Base-by-base conservation (phyloP, 371 early-diverging fungal species). In the Batkoa obscura region DNA sequence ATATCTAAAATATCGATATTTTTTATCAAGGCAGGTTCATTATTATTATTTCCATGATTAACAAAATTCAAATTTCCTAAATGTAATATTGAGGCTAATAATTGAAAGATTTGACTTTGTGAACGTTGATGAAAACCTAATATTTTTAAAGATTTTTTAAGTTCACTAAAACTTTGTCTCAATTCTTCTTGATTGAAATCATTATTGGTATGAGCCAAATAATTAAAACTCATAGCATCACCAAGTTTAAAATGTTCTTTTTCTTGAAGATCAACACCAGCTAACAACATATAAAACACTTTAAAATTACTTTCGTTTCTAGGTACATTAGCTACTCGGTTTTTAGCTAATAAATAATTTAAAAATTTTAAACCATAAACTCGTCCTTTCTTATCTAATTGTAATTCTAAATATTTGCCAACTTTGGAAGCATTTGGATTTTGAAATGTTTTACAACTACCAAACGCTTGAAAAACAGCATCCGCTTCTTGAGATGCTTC, bases 281-380 rank as follows among this genome's bases (percentile, higher is more conserved):
- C 73, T 10, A 84, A 66, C 13, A 95, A 68, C 49, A 87, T 81
- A 64, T 94, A 86, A 62, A 96, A 88, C 45, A 93, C 80, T 66
- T 97, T 88, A 68, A 90, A 95, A 66, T 83, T 91, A 56, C 84
- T 73, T 56, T 91, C 83, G 31, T 61, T 76, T 17, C 69, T 70
- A 38, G 68, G 46, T 0, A 73, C 70, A 13, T 71, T 69, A 2
- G 76, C 69, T 9, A 90, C 75, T 32, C 92, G 77, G 47, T 70
- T 68, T 66, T 86, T 85, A 60, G 98, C 96, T 39, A 97, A 68
- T 49, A 95, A 71, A 68, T 92, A 96, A 59, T 90, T 86, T 57
- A 94, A 76, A 52, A 85, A 69, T 68, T 89, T 93, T 13, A 84
- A 81, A 37, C 96, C 93, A 5, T 81, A 70, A 68, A 95, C 79